Evolutionary conservation across 2,329 filamentous ascomycete species (phyloP).

Genomic region (Talaromyces albobiverticillius): DNA sequence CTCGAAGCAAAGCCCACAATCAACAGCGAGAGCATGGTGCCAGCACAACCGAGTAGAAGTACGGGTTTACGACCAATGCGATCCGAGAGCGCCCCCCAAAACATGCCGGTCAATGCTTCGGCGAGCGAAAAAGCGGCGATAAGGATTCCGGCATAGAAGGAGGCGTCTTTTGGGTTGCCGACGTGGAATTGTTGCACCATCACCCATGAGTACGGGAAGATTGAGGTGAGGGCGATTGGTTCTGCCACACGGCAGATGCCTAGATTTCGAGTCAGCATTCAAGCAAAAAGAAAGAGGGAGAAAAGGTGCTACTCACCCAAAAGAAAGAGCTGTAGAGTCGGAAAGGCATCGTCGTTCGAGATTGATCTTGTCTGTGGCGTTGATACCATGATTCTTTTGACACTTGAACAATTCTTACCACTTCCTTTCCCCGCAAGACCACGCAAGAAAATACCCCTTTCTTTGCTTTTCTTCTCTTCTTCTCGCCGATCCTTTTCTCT

Average conservation of each 20-base stretch:
- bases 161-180: conserved; percentile 60
- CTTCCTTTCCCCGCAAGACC: conserved; percentile 23
- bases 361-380: conserved; percentile 55
- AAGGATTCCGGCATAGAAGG: conserved; percentile 82
- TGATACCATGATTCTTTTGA: conserved; percentile 56
- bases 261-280: conserved; percentile 37
- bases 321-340: conserved; percentile 76
- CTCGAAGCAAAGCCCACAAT: conserved; percentile 79
- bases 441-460: conserved; percentile 11
- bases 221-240: conserved; percentile 87
- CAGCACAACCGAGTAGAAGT: conserved; percentile 73
- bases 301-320: conserved; percentile 67
- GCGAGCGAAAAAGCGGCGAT: conserved; percentile 82
- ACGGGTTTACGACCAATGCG: conserved; percentile 81
- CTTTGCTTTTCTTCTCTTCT: neutral
- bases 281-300: neutral
- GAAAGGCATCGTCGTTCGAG: conserved; percentile 71
- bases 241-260: conserved; percentile 91
- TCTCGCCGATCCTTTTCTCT: neutral
- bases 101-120: conserved; percentile 80
- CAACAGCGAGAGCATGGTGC: conserved; percentile 78
- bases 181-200: conserved; percentile 28
- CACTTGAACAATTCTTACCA: conserved; percentile 53
- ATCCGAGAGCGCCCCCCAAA: conserved; percentile 83
- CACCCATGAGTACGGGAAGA: conserved; percentile 88